phyloP scores from a whole-genome alignment of 176 grass and related monocot genomes.

The Otatea glauca region DNA sequence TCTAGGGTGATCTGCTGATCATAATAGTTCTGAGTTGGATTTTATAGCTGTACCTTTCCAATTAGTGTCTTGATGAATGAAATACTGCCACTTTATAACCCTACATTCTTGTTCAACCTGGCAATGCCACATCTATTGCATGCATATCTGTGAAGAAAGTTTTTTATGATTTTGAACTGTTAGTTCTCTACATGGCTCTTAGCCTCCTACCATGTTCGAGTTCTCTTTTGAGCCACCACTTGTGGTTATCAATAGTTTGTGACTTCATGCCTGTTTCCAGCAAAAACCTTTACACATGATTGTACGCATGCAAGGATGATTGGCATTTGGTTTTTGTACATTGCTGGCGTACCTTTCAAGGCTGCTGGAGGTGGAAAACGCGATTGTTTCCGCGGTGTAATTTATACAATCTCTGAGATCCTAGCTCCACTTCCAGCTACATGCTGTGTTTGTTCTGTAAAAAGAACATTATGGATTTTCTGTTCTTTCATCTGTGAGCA shows the following conservation, averaged over 20 bases:
- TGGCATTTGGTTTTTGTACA: background rate
- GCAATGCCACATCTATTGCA: background rate
- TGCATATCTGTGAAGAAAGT: background rate
- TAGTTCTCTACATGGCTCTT: background rate
- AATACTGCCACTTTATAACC: background rate
- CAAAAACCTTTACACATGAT: background rate
- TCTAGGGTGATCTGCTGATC: slow-evolving; percentile 24
- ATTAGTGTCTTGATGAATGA: background rate
- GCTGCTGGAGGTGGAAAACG: background rate
- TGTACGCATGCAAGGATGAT: background rate
- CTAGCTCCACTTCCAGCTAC: background rate
- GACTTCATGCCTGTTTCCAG: background rate
- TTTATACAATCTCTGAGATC: background rate
- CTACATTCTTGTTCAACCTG: background rate
- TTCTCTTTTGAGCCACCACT: background rate
- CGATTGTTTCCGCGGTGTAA: background rate
- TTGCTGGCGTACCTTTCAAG: background rate
- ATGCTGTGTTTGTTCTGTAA: background rate
- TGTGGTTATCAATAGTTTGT: background rate
- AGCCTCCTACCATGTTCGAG: background rate
- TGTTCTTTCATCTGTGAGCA: background rate
- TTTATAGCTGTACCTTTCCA: background rate
- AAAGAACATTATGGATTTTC: background rate
- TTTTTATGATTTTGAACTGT: slow-evolving; percentile 15
- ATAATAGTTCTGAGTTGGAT: slow-evolving; percentile 4